Conservation (phyloP, 768 basidiomycete genomes). For the Obba rivulosa region DNA sequence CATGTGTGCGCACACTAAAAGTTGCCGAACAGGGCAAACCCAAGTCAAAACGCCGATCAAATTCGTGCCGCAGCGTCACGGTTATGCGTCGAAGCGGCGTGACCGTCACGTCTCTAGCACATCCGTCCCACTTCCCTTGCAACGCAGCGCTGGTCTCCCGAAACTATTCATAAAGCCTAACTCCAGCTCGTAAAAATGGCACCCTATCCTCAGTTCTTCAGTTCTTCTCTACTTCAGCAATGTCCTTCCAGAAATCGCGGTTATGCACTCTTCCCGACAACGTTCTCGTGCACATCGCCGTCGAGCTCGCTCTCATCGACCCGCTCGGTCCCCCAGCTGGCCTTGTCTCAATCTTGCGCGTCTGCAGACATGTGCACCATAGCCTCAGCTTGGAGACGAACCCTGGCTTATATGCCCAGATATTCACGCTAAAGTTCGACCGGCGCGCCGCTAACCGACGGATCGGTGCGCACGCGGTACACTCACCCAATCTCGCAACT, state of each 20-base stretch:
- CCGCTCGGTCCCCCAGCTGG: slow-evolving; percentile 41
- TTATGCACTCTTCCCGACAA: slow-evolving; percentile 36
- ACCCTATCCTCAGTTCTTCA: too few relatives aligned
- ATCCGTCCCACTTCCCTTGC: too few relatives aligned
- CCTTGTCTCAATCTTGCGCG: slow-evolving; percentile 43
- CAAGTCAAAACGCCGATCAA: slow-evolving; percentile 4
- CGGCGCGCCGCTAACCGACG: slow-evolving; percentile 44
- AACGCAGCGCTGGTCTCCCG: too few relatives aligned
- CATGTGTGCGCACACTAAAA: neutral
- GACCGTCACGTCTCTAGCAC: too few relatives aligned
- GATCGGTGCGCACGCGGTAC: slow-evolving; percentile 35
- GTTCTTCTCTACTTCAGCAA: neutral
- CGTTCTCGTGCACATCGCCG: slow-evolving; percentile 45
- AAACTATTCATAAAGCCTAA: too few relatives aligned
- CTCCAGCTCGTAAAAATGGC: too few relatives aligned
- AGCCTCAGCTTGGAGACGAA: slow-evolving; percentile 27
- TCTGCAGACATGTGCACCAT: slow-evolving; percentile 35
- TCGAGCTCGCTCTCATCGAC: slow-evolving; percentile 37
- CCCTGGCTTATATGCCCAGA: slow-evolving; percentile 41
- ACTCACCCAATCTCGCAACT: slow-evolving; percentile 28
- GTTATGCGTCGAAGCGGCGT: too few relatives aligned
- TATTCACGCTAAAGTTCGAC: slow-evolving; percentile 59
- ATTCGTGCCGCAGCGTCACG: neutral
- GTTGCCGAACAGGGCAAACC: neutral
- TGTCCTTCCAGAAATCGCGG: slow-evolving; percentile 13